Evolutionary conservation across 768 basidiomycete species (phyloP).

Genomic region (Candolleomyces efflorescens): DNA sequence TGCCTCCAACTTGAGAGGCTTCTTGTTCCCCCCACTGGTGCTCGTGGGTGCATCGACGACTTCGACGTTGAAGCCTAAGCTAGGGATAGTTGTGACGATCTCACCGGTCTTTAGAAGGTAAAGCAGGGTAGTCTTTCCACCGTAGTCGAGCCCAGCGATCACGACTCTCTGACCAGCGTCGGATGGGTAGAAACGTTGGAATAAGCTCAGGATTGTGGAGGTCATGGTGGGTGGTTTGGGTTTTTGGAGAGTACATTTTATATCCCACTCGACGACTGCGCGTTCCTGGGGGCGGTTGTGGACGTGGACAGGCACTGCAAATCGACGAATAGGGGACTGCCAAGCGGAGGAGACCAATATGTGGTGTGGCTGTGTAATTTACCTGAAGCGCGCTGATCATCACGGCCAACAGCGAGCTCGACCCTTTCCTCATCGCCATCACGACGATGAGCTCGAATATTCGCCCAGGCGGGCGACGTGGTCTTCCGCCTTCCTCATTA

Average conservation of each 20-base stretch:
- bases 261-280: too few species aligned
- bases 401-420: too few species aligned
- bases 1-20: slow-evolving; percentile 45
- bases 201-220: slow-evolving; percentile 21
- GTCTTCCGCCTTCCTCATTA: neutral
- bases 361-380: too few species aligned
- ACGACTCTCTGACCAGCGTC: slow-evolving; percentile 15
- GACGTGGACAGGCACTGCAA: too few species aligned
- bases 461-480: neutral
- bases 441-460: neutral
- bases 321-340: too few species aligned
- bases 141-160: slow-evolving; percentile 34
- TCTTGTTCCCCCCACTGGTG: neutral
- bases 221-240: slow-evolving; percentile 15
- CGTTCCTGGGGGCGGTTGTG: too few species aligned
- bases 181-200: slow-evolving; percentile 25
- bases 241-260: too few species aligned
- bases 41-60: slow-evolving; percentile 31
- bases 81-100: slow-evolving; percentile 35
- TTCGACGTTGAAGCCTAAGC: slow-evolving; percentile 57
- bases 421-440: neutral
- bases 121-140: slow-evolving; percentile 47
- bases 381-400: too few species aligned
- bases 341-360: too few species aligned
- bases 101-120: slow-evolving; percentile 38